Evolutionary conservation across 176 grass and related monocot genomes (phyloP), one percentile per base, ranked within the genome.

Genomic region (Avena atlantica): DNA sequence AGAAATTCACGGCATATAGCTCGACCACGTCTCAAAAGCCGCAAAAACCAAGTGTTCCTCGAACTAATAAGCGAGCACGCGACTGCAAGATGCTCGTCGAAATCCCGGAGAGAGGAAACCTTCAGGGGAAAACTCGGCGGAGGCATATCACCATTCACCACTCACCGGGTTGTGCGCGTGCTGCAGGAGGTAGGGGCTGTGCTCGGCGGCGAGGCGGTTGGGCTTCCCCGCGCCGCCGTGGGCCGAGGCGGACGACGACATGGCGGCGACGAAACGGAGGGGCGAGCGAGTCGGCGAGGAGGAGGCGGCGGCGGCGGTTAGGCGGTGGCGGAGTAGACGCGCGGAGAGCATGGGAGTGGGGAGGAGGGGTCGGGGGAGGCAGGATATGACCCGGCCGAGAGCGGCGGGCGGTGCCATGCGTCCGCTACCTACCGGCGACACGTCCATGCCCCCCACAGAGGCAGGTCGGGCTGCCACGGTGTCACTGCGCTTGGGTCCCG

Each of bases 121-220:
- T 5, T 14, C 12, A 19, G 4, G 66, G 20, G 9, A 6, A n/a
- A n/a, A 3, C n/a, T 6, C 24, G 56, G 19, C 8, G 51, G 1
- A 70, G 67, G 17, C 3, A 4, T 3, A 4, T 3, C 67, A 6
- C 37, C 37, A 40, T 40, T 40, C 40, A 42, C 19, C 37, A 20
- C 82, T 77, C 48, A 98, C 96, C 90, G 96, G 93, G 78, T 98
- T 98, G 84, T 95, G 86, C 49, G 96, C 96, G 81, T 98, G 96
- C 93, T 98, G 96, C 34, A 98, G 96, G 49, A 98, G 92, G 90
- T 98, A 98, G 13, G 96, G 93, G 86, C 96, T 98, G 88, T 98
- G 96, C 90, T 94, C 93, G 74, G 93, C 87, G 27, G 92, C 96
- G 45, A 98, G 93, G 84, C 96, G 93, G 86, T 98, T 98, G 2